Conservation (phyloP, 345 rosid genomes). For the Hypericum androsaemum region DNA sequence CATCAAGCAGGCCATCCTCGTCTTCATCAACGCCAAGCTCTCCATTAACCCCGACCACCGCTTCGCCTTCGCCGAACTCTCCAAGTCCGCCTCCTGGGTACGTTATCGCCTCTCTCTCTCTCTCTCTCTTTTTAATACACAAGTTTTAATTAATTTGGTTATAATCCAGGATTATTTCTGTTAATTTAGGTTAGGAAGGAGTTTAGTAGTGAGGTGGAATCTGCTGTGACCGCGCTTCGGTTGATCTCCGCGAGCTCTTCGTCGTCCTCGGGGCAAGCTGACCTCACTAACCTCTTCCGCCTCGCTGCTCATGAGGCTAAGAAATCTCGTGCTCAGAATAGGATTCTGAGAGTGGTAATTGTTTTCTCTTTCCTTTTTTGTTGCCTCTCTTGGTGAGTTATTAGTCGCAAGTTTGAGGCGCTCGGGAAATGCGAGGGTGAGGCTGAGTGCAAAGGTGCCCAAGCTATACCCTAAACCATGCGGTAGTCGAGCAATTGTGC, state of each 20-base stretch:
- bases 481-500: no score
- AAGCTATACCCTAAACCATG: no score
- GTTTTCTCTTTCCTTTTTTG: neutral
- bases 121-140: no score
- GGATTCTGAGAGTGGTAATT: conserved; percentile 79
- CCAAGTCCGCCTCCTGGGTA: conserved; percentile 87
- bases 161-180: no score
- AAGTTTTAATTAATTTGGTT: no score
- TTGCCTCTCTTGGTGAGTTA: neutral
- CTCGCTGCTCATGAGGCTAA: conserved; percentile 81
- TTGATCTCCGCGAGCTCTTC: conserved; percentile 40
- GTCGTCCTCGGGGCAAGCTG: conserved; percentile 60
- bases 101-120: neutral
- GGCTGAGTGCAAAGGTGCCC: no score
- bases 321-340: conserved; percentile 55
- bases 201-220: conserved; percentile 64
- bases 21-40: conserved; percentile 78
- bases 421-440: no score
- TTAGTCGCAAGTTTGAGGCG: no score
- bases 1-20: conserved; percentile 66
- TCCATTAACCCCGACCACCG: conserved; percentile 84
- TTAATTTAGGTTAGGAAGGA: conserved; percentile 55
- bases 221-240: conserved; percentile 48
- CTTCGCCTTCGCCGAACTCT: conserved; percentile 74
- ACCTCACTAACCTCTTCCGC: conserved; percentile 70